A percentile compares a stretch with the other conserved stretches of the same genome.
phyloP scores from a whole-genome alignment of 768 basidiomycete species.

The Mycena rebaudengoi region DNA sequence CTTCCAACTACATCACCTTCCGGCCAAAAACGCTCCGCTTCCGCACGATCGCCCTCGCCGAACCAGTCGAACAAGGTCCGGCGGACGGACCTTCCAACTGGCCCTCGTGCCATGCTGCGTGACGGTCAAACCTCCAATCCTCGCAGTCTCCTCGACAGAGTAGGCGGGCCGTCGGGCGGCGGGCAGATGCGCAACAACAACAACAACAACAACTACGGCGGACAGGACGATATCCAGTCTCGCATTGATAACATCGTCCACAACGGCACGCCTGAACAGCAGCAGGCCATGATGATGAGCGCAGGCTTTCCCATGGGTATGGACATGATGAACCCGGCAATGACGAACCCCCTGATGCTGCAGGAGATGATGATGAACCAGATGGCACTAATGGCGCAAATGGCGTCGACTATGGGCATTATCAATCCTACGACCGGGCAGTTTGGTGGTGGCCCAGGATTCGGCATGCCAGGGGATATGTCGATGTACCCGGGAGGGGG shows the following conservation, averaged over 20 bases:
- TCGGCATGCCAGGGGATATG: constrained; percentile 63
- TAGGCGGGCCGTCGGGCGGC: constrained; percentile 66
- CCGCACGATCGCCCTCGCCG: constrained; percentile 73
- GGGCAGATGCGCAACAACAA: constrained; percentile 49
- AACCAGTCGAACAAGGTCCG: constrained; percentile 74
- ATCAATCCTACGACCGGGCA: constrained; percentile 67
- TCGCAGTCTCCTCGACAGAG: constrained; percentile 82
- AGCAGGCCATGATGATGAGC: constrained; percentile 65
- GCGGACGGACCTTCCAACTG: constrained; percentile 81
- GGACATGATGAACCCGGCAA: constrained; percentile 69
- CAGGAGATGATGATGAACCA: constrained; percentile 94
- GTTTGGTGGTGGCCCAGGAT: constrained; percentile 59
- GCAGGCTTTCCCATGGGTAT: constrained; percentile 57
- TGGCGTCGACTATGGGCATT: constrained; percentile 86
- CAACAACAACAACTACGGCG: constrained; percentile 48
- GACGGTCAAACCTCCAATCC: constrained; percentile 39
- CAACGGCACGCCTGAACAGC: constrained; percentile 50
- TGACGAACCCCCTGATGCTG: constrained; percentile 74
- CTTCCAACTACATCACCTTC: constrained; percentile 57
- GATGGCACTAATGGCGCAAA: constrained; percentile 93
- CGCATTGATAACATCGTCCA: constrained; percentile 82
- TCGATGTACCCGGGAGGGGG: constrained; percentile 53
- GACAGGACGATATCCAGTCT: constrained; percentile 76
- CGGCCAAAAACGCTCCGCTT: constrained; percentile 71
- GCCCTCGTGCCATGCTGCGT: constrained; percentile 83